phyloP scores from a whole-genome alignment of 1,284 basidiomycete species.

The Ganoderma lucidum region DNA sequence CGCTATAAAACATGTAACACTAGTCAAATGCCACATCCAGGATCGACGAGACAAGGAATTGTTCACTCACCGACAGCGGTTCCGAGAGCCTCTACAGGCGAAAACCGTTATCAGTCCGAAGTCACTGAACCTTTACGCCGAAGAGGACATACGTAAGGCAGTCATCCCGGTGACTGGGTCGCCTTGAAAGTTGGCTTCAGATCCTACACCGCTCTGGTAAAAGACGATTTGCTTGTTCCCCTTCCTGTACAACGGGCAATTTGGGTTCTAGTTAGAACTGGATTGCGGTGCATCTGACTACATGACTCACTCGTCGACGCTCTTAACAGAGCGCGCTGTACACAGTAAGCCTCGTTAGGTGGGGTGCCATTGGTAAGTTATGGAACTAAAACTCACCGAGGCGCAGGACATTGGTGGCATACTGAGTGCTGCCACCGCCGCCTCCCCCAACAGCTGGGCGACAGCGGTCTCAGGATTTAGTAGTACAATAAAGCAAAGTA shows the following conservation, averaged over 20 bases:
- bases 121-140: not conserved
- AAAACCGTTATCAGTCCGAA: not conserved
- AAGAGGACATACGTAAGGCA: not conserved
- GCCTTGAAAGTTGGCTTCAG: not conserved
- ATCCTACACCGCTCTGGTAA: constrained; percentile 1
- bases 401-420: not conserved
- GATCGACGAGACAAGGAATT: not conserved
- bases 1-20: not conserved
- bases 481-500: not conserved
- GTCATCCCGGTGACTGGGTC: not conserved
- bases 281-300: not conserved
- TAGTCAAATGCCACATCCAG: not conserved
- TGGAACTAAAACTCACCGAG: not conserved
- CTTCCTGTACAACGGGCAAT: not conserved
- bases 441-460: no score
- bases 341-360: not conserved
- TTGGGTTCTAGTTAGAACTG: not conserved
- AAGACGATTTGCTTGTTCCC: not conserved
- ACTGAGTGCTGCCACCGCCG: not conserved
- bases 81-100: not conserved
- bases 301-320: not conserved
- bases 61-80: not conserved
- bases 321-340: not conserved
- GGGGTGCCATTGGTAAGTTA: not conserved
- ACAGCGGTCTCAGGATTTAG: no score